phyloP scores from a whole-genome alignment of 345 rosid genomes.

The Lumnitzera racemosa region DNA sequence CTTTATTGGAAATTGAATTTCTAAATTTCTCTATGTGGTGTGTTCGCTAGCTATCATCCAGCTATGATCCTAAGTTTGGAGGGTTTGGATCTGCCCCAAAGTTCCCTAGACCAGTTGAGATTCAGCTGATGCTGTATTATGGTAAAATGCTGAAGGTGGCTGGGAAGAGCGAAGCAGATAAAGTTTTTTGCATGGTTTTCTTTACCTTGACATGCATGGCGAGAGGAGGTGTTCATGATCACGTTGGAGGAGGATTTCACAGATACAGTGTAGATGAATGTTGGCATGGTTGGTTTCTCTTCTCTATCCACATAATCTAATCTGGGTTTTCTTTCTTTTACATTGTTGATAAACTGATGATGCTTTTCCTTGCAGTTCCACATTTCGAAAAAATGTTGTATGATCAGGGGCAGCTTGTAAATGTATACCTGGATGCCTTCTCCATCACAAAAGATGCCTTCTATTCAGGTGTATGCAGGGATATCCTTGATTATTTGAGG shows the following conservation, averaged over 20 bases:
- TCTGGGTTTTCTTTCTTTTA: not conserved
- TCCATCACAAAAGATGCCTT: conserved; percentile 52
- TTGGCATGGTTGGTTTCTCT: conserved; percentile 76
- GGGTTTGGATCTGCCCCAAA: conserved; percentile 97
- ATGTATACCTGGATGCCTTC: conserved; percentile 73
- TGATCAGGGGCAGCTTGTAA: conserved; percentile 87
- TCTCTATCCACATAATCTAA: not conserved
- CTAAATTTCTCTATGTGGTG: not conserved
- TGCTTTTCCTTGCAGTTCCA: conserved; percentile 62
- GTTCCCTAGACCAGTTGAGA: conserved; percentile 96
- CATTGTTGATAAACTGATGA: conserved; percentile 3
- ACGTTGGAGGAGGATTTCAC: conserved; percentile 93
- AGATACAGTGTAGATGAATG: conserved; percentile 92
- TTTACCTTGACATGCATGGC: conserved; percentile 87
- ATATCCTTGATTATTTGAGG: conserved; percentile 78
- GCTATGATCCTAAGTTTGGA: conserved; percentile 62
- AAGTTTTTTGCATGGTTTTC: conserved; percentile 46
- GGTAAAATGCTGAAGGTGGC: conserved; percentile 58
- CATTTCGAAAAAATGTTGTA: conserved; percentile 98
- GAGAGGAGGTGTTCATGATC: conserved; percentile 94
- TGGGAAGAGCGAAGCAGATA: conserved; percentile 43
- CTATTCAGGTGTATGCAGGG: conserved; percentile 57
- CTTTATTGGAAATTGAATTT: no score
- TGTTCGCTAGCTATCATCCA: conserved; percentile 50
- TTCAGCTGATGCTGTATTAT: conserved; percentile 78